Percentiles rank a stretch among this genome's conserved stretches.
These are phyloP conservation scores for Lasiosphaeria ovina DNA, from an alignment of 495 filamentous ascomycete species.

Conservation along the genomic window DNA sequence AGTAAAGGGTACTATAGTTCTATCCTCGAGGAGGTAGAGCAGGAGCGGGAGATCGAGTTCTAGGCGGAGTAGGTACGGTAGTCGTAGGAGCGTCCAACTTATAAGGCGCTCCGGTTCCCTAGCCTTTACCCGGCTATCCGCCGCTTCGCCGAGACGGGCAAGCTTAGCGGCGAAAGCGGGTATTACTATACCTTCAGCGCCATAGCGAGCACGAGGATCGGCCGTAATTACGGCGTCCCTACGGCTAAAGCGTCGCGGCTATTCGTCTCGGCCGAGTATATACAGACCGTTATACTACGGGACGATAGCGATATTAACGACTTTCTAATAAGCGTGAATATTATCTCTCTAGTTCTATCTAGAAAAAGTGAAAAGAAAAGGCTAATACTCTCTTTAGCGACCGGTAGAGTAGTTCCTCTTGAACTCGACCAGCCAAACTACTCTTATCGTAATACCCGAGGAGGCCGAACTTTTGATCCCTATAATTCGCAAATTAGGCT, in stretches of 20 bases:
- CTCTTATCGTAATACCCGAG: conserved; percentile 50
- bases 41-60: conserved; percentile 45
- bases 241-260: conserved; percentile 24
- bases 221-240: conserved; percentile 19
- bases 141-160: conserved; percentile 24
- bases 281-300: conserved; percentile 16
- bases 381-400: conserved; percentile 27
- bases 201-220: conserved; percentile 25
- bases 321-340: conserved; percentile 26
- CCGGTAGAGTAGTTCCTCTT: conserved; percentile 39
- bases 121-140: conserved; percentile 25
- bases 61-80: conserved; percentile 43
- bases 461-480: conserved; percentile 51
- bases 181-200: conserved; percentile 29
- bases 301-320: conserved; percentile 19
- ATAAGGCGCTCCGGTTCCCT: conserved; percentile 23
- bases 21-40: conserved; percentile 50
- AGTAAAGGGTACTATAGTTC: background rate
- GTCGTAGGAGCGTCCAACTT: conserved; percentile 28
- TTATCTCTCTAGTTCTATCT: background rate
- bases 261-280: conserved; percentile 34
- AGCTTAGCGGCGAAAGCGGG: conserved; percentile 12
- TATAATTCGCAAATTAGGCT: conserved; percentile 30
- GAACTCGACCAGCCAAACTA: conserved; percentile 30
- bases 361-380: background rate